These are phyloP conservation scores for Rosellinia necatrix DNA, from an alignment of 2,329 filamentous ascomycete genomes.

Conservation along the genomic window DNA sequence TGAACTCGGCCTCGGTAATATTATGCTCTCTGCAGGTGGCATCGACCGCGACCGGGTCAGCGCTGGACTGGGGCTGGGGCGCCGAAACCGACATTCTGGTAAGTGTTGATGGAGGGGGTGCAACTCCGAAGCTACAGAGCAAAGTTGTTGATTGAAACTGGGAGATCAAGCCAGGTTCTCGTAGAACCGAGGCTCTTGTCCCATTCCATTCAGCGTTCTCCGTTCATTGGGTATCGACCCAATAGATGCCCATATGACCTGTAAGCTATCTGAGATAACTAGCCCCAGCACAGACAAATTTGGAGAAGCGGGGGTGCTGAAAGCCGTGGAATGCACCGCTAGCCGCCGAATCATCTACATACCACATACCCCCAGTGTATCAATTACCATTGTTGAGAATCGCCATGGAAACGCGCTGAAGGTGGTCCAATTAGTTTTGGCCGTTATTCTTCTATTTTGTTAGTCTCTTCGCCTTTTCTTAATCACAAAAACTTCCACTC, in stretches of 20 bases:
- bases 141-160: no score
- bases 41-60: conserved; percentile 36
- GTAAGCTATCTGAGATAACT: not conserved
- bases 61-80: conserved; percentile 34
- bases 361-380: no score
- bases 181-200: no score
- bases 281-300: not conserved
- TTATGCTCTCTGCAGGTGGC: conserved; percentile 46
- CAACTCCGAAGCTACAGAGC: no score
- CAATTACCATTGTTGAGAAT: conserved; percentile 13
- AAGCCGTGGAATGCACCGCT: conserved; percentile 30
- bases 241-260: not conserved
- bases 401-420: conserved; percentile 13
- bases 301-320: conserved; percentile 19
- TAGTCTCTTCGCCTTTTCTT: no score
- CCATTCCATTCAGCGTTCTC: no score
- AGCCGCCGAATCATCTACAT: conserved; percentile 24
- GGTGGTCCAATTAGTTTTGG: not conserved
- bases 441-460: not conserved
- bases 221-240: no score
- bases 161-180: no score
- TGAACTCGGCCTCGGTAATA: conserved; percentile 68
- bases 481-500: no score
- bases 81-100: not conserved
- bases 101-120: no score